A percentile compares a stretch with the other conserved stretches of the same genome.
Evolutionary conservation across 1,284 basidiomycete genomes (phyloP).

Genomic region (Bjerkandera adusta): DNA sequence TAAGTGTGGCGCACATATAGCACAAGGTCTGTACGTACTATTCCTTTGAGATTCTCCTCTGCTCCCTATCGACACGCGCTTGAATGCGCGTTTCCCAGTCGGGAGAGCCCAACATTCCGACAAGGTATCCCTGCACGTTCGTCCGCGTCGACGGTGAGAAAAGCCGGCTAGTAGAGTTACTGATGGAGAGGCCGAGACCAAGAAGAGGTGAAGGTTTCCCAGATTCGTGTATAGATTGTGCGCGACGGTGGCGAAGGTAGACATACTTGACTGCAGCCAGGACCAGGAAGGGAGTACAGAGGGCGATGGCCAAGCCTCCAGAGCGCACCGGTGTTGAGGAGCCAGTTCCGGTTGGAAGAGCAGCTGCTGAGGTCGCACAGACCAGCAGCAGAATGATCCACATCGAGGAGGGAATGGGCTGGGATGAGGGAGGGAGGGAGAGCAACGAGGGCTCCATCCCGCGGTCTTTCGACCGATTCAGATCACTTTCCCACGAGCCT

Average conservation of each 20-base stretch:
- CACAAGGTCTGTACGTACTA: too few relatives aligned
- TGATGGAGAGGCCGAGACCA: slow-evolving; percentile 12
- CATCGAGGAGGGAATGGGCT: too few relatives aligned
- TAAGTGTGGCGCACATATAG: not conserved
- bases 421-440: too few relatives aligned
- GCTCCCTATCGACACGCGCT: slow-evolving; percentile 9
- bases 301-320: slow-evolving; percentile 8
- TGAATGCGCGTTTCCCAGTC: slow-evolving; percentile 17
- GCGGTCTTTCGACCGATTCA: too few relatives aligned
- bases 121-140: slow-evolving; percentile 14
- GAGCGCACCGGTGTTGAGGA: too few relatives aligned
- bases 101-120: slow-evolving; percentile 18
- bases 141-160: not conserved
- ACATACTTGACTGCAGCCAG: slow-evolving; percentile 11
- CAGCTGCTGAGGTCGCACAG: too few relatives aligned
- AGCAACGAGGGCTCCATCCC: too few relatives aligned
- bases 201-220: slow-evolving; percentile 1
- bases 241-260: slow-evolving; percentile 16
- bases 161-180: not conserved
- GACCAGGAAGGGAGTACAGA: slow-evolving; percentile 14
- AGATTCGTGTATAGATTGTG: slow-evolving; percentile 14
- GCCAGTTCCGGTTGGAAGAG: too few relatives aligned
- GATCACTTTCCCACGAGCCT: too few relatives aligned
- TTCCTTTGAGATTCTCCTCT: too few relatives aligned
- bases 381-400: too few relatives aligned